Base-by-base conservation (phyloP, 139 green algal species). In the Chlorella sp. region DNA sequence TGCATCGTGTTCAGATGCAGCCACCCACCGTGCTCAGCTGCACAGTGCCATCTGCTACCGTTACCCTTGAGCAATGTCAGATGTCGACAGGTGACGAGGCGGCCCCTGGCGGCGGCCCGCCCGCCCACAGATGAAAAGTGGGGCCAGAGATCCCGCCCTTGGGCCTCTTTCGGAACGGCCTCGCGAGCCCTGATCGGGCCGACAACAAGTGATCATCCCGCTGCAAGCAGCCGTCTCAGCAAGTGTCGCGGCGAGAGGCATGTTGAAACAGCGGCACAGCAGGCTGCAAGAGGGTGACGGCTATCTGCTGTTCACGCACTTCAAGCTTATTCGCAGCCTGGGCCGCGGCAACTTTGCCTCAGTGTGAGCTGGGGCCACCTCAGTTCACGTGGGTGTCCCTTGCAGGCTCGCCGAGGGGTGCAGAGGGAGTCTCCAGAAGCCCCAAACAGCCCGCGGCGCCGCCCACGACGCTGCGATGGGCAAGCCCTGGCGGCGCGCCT, bases 321-420 rank as follows among this genome's bases (percentile, higher is more conserved):
- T 85, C 39, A 32, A 32, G 16, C 42, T 85, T 9, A 36, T 85
- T 19, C 53, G 79, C 12, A 68, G 28, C 32, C 42, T 85, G 42
- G 79, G 79, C 3, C 79, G 79, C 1, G 79, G 79, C 79, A 85
- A 85, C 79, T 85, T 85, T 85, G 79, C 79, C 21, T 37, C 42
- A 11, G 79, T 85, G 79, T 85, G 79, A 85, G 79, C 39, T 64
- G 64, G 22, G 42, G 30, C 39, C 78, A 83, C 78, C 37, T 61
- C 39, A 78, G 19, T 40, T 37, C 32, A 5, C 71, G 32, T 22
- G 14, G 71, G 32, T 37, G 16, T 48, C 22, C 78, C 40, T 83
- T 37, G 75, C 75, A 18, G 2, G 26, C n/a, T 61, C 12, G 42
- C 24, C 30, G 1, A 37, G 28, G 40, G 42, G 28, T 19, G 22